Evolutionary conservation across 2,329 filamentous ascomycete genomes (phyloP), one percentile per base, ranked within the genome.

Genomic region (Epichloe elymi): DNA sequence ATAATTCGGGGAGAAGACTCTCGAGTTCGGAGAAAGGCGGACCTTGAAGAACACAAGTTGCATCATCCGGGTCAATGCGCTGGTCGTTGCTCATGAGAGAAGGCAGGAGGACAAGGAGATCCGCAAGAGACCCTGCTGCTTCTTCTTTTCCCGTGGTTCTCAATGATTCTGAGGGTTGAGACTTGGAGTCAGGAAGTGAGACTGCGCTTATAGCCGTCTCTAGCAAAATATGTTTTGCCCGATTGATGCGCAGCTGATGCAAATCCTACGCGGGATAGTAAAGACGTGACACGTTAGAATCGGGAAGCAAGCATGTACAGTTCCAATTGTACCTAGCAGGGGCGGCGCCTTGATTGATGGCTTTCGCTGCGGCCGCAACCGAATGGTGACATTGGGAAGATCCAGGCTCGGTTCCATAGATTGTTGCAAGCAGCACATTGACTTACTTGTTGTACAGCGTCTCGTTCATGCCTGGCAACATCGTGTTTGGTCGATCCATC

Each of bases 401-500:
- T 30, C 26, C 26, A 30, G 10, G 8, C 3, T 10, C 26, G 10
- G 26, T 30, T 30, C 8, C 8, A 30, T 11, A 11, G 3, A 44
- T 12, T 30, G 12, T 5, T 15, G 23, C 3, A 19, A 44, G 42
- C 12, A 20, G 37, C 10, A 41, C 26, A 15, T 26, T 19, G 23
- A 51, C 65, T 39, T 57, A 82, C 79, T 59, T 79, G 66, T 41
- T 67, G 68, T 2, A 76, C 69, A 2, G 67, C 67, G 51, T 73
- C 69, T 20, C 75, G 70, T 59, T 79, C 72, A 55, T 74, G 73
- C 15, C 70, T 70, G 2, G 67, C 65, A n/a, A 70, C 65, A 56
- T 74, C 70, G n/a, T 70, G 65, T 58, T 71, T 78, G 2, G 77
- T 79, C 8, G 79, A 78, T 2, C 75, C 79, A 62, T 82, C 75